Percentiles rank a stretch among this genome's conserved stretches.
Evolutionary conservation across 805 yeast species (phyloP).

Genomic region (Starmerella scarabaei): DNA sequence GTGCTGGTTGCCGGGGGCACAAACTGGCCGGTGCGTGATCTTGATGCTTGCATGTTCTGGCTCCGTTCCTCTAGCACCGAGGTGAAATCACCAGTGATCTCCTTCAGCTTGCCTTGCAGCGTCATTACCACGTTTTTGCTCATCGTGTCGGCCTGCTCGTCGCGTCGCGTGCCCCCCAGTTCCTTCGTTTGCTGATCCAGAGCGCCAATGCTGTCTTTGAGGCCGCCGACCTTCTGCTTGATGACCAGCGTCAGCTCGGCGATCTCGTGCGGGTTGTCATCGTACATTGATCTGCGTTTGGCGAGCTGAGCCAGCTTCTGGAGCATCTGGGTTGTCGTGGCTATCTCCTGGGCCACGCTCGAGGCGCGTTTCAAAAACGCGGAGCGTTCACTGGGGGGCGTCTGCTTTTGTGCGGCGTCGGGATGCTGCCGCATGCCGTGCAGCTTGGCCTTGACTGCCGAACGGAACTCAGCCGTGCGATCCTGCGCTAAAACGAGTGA

Average conservation of each 20-base stretch:
- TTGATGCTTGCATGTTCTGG: conserved; percentile 64
- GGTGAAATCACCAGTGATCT: conserved; percentile 83
- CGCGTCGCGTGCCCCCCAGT: conserved; percentile 21
- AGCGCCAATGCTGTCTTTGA: conserved; percentile 56
- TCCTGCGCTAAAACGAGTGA: conserved; percentile 37
- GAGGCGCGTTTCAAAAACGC: conserved; percentile 65
- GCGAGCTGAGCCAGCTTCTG: conserved; percentile 75
- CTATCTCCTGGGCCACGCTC: conserved; percentile 74
- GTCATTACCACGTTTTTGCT: conserved; percentile 77
- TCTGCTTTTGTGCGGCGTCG: conserved; percentile 7
- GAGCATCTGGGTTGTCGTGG: conserved; percentile 68
- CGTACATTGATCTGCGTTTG: conserved; percentile 78
- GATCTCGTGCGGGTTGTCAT: conserved; percentile 87
- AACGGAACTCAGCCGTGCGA: conserved; percentile 84
- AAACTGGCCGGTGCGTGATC: conserved; percentile 73
- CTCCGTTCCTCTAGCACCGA: conserved; percentile 82
- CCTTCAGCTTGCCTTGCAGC: conserved; percentile 78
- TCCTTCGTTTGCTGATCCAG: conserved; percentile 41
- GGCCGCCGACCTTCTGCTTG: conserved; percentile 69
- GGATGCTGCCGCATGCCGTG: conserved; percentile 33
- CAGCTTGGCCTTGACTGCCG: conserved; percentile 69
- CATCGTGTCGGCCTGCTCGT: conserved; percentile 53
- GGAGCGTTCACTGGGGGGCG: conserved; percentile 21
- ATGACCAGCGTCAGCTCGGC: conserved; percentile 77
- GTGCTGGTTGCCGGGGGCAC: conserved; percentile 36